Base-by-base conservation (phyloP, 148 eudicot genomes). In the Vaccinium corymbosum region DNA sequence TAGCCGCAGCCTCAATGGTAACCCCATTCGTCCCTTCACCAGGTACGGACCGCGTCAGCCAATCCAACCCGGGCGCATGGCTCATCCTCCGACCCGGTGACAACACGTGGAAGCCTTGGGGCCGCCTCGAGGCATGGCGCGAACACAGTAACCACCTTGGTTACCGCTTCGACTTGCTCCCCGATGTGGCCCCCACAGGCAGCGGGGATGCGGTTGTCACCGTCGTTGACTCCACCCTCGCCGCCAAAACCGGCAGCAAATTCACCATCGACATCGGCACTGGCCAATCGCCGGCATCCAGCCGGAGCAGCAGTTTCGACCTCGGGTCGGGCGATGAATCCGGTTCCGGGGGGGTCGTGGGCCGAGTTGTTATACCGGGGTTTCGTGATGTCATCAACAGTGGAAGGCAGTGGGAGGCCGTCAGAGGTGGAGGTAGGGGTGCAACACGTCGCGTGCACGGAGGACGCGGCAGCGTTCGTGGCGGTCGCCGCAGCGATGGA, bases 21-120 rank as follows among this genome's bases (percentile, higher is more conserved):
- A 96, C 98, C 56, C 98, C 99, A 0, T 96, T 96, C 75, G 98
- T 96, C 53, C 97, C 98, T 4, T 93, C 95, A 1, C 93, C 87
- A 0, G 97, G 97, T 22, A 86, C 94, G 42, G 92, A 94, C 59
- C 86, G 89, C 48, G 98, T 96, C 61, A 86, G 92, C 90, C 85
- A 85, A 8, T 91, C 98, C 10, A 95, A 94, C 88, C 98, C 98
- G 2, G 99, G 98, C 19, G 95, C 98, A 6, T 95, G 98, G 98
- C 94, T 95, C 79, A 93, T 95, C 84, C 91, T 95, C 52, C 92
- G 94, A 13, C 98, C 98, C 2, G 98, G 93, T 15, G 92, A 91
- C 10, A 83, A 86, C 20, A 96, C 98, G 0, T 96, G 99, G 99
- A 94, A 91, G 86, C 98, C 99, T 0, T 96, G 99, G 99, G 99